A percentile compares a stretch with the other conserved stretches of the same genome.
Evolutionary conservation across 140 eudicot species (phyloP).

Genomic region (Cichorium intybus): DNA sequence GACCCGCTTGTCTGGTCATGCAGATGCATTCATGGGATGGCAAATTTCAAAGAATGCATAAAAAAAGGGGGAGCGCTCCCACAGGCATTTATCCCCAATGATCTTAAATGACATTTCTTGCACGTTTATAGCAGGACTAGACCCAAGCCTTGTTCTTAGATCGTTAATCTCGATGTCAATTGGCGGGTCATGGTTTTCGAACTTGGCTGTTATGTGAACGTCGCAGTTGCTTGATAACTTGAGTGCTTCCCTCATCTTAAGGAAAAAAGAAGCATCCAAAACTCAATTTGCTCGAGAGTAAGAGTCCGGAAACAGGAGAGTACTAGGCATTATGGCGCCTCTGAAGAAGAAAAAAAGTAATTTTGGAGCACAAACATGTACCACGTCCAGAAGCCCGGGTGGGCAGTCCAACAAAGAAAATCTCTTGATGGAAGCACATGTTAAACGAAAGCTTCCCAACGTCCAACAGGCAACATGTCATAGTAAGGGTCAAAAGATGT

Average conservation of each 20-base stretch:
- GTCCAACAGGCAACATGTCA: neutral
- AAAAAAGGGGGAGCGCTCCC: too few species aligned
- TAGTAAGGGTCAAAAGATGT: neutral
- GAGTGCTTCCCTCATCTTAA: neutral
- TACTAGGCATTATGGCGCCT: neutral
- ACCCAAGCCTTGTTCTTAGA: neutral
- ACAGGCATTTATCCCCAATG: neutral
- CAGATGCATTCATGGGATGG: neutral
- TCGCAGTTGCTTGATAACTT: neutral
- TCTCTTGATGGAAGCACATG: neutral
- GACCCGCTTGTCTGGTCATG: neutral
- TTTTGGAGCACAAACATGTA: neutral
- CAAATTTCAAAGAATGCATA: too few species aligned
- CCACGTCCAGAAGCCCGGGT: neutral
- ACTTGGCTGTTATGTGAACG: neutral
- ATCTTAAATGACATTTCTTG: neutral
- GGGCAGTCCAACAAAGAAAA: neutral
- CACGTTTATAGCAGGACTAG: neutral
- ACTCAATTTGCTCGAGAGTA: neutral
- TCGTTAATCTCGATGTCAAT: neutral
- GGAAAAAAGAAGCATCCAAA: neutral
- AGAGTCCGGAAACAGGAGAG: neutral
- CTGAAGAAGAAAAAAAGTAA: neutral
- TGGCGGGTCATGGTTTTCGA: neutral
- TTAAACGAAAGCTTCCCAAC: neutral